These are phyloP conservation scores for Boletus reticulatus DNA, from an alignment of 768 basidiomycete species.

Conservation along the genomic window DNA sequence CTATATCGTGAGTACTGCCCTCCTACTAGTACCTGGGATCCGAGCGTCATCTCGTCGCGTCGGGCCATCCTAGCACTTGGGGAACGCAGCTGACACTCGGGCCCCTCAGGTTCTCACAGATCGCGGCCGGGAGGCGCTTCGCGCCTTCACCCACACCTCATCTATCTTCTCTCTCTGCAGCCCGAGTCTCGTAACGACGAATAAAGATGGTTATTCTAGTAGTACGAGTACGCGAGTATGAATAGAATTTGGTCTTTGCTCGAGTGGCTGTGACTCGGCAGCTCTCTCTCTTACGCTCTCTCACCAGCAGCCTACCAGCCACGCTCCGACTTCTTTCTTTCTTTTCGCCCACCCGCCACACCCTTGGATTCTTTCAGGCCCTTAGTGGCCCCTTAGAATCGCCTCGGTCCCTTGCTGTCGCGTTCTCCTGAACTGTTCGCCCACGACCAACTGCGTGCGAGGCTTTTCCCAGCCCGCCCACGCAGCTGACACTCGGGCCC, in stretches of 20 bases:
- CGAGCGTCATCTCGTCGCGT: background rate
- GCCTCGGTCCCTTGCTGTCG: too few species aligned
- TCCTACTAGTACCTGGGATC: background rate
- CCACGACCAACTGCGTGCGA: too few species aligned
- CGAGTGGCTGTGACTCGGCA: too few species aligned
- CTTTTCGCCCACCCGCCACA: too few species aligned
- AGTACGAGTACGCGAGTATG: too few species aligned
- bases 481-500: background rate
- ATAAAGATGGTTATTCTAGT: background rate
- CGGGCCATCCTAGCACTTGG: background rate
- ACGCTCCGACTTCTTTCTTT: too few species aligned
- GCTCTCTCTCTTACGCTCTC: too few species aligned
- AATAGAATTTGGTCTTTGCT: too few species aligned
- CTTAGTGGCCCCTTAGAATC: too few species aligned
- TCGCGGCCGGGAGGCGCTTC: background rate
- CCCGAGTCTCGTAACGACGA: background rate
- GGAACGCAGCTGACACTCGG: background rate
- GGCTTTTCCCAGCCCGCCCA: background rate
- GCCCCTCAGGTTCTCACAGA: background rate
- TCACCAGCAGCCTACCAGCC: too few species aligned
- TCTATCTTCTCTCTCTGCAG: background rate
- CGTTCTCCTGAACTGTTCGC: too few species aligned
- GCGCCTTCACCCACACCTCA: background rate
- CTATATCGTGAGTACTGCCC: background rate
- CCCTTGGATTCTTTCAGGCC: too few species aligned